Evolutionary conservation across 257 asterid species (phyloP).

Genomic region (Solanum medicagineum): DNA sequence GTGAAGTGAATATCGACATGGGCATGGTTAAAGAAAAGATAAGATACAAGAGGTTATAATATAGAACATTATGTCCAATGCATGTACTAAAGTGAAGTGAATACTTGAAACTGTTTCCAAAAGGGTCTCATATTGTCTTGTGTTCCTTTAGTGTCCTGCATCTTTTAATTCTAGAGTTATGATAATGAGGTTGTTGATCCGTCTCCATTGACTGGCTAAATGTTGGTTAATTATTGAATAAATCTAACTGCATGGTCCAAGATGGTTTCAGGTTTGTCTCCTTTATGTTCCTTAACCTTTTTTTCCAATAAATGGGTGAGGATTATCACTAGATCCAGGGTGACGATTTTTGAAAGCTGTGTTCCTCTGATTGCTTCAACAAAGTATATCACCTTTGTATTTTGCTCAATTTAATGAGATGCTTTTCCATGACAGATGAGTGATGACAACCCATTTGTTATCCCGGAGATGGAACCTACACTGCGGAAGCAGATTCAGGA

Average conservation of each 20-base stretch:
- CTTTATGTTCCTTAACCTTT: neutral
- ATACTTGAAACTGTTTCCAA: neutral
- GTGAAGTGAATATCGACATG: neutral
- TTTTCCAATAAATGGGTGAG: neutral
- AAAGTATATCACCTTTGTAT: neutral
- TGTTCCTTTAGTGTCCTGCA: neutral
- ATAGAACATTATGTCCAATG: neutral
- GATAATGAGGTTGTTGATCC: neutral
- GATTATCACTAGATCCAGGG: neutral
- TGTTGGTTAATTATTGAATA: neutral
- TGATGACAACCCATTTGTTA: conserved; percentile 78
- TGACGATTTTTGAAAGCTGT: neutral
- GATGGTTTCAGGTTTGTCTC: neutral
- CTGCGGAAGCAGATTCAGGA: conserved; percentile 89
- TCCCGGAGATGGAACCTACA: conserved; percentile 97
- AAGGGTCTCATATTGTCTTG: neutral
- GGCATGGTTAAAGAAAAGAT: neutral
- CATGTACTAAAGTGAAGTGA: neutral
- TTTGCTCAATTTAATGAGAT: neutral
- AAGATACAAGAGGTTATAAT: neutral
- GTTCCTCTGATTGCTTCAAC: neutral
- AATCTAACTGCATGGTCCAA: neutral
- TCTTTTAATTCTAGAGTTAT: neutral
- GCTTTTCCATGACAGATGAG: conserved; percentile 58
- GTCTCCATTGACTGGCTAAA: neutral